A percentile compares a stretch with the other conserved stretches of the same genome.
phyloP scores from a whole-genome alignment of 805 yeast genomes.

The Zygoascus bituminiphila region DNA sequence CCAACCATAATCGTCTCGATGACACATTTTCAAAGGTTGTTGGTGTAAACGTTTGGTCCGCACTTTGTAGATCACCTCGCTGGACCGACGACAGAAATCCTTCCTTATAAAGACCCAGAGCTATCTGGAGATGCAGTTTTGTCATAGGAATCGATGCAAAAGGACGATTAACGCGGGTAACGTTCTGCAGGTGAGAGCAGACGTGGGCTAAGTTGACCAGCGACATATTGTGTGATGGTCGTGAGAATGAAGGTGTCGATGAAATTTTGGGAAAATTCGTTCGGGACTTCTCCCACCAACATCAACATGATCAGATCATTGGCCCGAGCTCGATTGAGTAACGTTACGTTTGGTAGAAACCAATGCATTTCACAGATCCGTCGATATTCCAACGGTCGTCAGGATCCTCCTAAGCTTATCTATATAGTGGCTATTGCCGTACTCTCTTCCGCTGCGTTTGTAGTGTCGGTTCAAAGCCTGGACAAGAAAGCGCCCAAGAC shows the following conservation, averaged over 20 bases:
- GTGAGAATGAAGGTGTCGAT: not conserved
- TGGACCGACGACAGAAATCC: slow-evolving; percentile 82
- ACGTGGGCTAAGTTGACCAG: slow-evolving; percentile 74
- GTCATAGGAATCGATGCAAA: slow-evolving; percentile 78
- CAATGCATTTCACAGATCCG: not conserved
- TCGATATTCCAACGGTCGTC: slow-evolving; percentile 1
- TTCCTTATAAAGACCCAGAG: slow-evolving; percentile 78
- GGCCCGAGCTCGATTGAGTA: not conserved
- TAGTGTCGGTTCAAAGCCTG: slow-evolving; percentile 23
- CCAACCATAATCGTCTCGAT: slow-evolving; percentile 84
- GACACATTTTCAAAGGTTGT: slow-evolving; percentile 81
- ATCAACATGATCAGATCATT: not conserved
- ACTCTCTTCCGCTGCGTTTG: slow-evolving; percentile 28
- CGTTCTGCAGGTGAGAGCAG: slow-evolving; percentile 85
- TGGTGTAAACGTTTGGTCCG: slow-evolving; percentile 53
- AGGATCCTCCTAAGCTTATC: slow-evolving; percentile 26
- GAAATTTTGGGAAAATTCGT: not conserved
- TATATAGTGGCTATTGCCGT: slow-evolving; percentile 27
- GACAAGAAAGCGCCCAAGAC: slow-evolving; percentile 28
- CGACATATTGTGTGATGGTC: slow-evolving; percentile 48
- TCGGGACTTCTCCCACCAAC: not conserved
- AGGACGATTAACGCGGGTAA: slow-evolving; percentile 63
- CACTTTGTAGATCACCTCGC: slow-evolving; percentile 77
- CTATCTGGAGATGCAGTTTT: slow-evolving; percentile 72
- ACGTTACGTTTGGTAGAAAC: not conserved